A percentile compares a stretch with the other conserved stretches of the same genome.
phyloP scores from a whole-genome alignment of 2,329 filamentous ascomycete species.

The Phaeosphaeriaceae sp. region DNA sequence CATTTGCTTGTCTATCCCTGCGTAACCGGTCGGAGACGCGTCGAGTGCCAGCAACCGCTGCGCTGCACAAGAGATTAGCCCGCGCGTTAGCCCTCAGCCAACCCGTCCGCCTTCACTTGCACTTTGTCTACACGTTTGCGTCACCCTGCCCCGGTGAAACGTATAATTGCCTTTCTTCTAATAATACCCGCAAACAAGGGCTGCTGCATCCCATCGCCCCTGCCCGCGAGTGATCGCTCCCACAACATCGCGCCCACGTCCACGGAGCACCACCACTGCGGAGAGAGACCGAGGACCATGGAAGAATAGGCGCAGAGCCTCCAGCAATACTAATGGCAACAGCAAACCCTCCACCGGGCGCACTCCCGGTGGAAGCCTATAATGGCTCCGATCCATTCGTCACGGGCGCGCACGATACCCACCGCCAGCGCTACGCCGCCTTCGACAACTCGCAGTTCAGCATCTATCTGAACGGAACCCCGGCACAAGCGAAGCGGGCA shows the following conservation, averaged over 20 bases:
- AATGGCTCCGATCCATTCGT: slow-evolving; percentile 56
- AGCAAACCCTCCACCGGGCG: slow-evolving; percentile 52
- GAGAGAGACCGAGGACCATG: slow-evolving; percentile 31
- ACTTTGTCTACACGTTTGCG: slow-evolving; percentile 21
- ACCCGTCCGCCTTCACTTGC: slow-evolving; percentile 20
- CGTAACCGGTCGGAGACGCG: slow-evolving; percentile 35
- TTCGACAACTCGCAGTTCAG: slow-evolving; percentile 85
- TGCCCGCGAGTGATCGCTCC: background rate
- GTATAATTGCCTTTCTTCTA: slow-evolving; percentile 19
- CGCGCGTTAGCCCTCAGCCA: slow-evolving; percentile 33
- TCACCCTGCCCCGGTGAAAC: slow-evolving; percentile 27
- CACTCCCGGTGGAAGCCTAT: slow-evolving; percentile 49
- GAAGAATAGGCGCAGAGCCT: slow-evolving; percentile 27
- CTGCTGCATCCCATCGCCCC: background rate
- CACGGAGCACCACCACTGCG: slow-evolving; percentile 2
- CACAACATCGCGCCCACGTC: background rate
- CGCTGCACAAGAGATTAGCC: slow-evolving; percentile 23
- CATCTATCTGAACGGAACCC: slow-evolving; percentile 77
- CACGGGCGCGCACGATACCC: slow-evolving; percentile 44
- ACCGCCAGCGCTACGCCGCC: slow-evolving; percentile 75
- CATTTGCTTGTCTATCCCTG: slow-evolving; percentile 31
- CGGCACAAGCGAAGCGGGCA: slow-evolving; percentile 85
- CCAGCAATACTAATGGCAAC: slow-evolving; percentile 50
- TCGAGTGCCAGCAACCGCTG: slow-evolving; percentile 32
- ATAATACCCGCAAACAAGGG: slow-evolving; percentile 5